Percentiles rank a stretch among this genome's conserved stretches.
These are phyloP conservation scores for Globisporangium carolinianum DNA, from an alignment of 352 stramenopile genomes.

Conservation along the genomic window DNA sequence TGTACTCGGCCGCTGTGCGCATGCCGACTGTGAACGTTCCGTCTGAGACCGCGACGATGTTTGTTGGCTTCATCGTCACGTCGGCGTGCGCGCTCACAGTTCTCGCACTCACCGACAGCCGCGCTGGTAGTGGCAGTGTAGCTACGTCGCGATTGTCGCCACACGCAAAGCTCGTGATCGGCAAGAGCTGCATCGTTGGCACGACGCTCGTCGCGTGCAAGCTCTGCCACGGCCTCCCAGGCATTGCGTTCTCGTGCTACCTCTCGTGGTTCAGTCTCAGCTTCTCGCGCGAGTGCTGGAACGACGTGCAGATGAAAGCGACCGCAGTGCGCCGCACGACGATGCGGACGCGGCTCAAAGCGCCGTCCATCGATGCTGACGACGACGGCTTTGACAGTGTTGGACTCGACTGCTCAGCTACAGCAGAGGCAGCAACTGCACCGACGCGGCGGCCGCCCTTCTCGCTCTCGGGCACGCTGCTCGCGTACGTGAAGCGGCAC, in stretches of 20 bases:
- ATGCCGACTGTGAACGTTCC: constrained; percentile 23
- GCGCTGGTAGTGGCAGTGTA: constrained; percentile 5
- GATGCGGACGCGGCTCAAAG: not conserved
- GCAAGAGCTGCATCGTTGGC: constrained; percentile 28
- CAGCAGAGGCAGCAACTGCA: not conserved
- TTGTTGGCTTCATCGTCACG: constrained; percentile 43
- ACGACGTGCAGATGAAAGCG: constrained; percentile 42
- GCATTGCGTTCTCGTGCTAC: constrained; percentile 45
- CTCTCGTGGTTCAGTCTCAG: constrained; percentile 64
- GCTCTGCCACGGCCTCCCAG: constrained; percentile 29
- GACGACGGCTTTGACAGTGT: not conserved
- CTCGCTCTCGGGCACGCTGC: constrained; percentile 14
- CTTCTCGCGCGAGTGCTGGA: constrained; percentile 66
- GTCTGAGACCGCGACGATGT: constrained; percentile 26
- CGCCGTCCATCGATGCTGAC: not conserved
- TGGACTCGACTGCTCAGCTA: too few relatives aligned
- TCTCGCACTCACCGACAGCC: constrained; percentile 36
- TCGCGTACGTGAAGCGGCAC: constrained; percentile 20
- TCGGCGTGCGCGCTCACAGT: constrained; percentile 38
- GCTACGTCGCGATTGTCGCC: constrained; percentile 28
- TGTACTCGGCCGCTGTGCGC: constrained; percentile 35
- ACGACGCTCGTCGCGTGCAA: constrained; percentile 44
- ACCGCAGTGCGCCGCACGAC: not conserved
- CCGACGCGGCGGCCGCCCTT: not conserved
- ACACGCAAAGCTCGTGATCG: constrained; percentile 23